Conservation (phyloP, 257 asterid species). For the Solanum ossicruentum region DNA sequence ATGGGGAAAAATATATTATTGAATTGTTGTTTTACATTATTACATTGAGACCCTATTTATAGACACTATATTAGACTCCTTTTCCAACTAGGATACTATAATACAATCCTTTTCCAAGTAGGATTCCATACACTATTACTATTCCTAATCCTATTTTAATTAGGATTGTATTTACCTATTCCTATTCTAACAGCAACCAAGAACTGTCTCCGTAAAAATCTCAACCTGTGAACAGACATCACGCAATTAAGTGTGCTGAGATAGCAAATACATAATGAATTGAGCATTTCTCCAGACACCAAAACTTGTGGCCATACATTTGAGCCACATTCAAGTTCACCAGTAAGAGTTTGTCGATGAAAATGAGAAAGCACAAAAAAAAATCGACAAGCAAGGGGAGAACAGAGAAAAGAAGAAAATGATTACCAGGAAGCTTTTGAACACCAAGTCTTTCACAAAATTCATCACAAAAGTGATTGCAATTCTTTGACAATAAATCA, state of each 20-base stretch:
- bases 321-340: not conserved
- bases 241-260: not conserved
- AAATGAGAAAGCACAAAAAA: not conserved
- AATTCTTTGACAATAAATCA: constrained; percentile 80
- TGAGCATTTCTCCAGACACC: not conserved
- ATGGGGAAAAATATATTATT: no score
- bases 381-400: not conserved
- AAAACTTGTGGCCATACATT: not conserved
- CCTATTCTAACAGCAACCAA: not conserved
- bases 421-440: constrained; percentile 90
- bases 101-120: no score
- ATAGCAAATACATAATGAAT: not conserved
- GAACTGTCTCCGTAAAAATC: not conserved
- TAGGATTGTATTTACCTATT: no score
- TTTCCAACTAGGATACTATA: no score
- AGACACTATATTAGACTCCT: no score
- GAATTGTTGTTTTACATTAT: no score
- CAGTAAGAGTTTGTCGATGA: not conserved
- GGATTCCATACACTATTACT: no score
- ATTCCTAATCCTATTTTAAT: no score
- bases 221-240: not conserved
- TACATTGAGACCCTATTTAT: no score
- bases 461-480: constrained; percentile 96
- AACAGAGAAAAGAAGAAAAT: not conserved
- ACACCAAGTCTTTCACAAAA: constrained; percentile 87